These are phyloP conservation scores for Pestalotiopsis sp. DNA, from an alignment of 2,329 filamentous ascomycete species.

Conservation along the genomic window DNA sequence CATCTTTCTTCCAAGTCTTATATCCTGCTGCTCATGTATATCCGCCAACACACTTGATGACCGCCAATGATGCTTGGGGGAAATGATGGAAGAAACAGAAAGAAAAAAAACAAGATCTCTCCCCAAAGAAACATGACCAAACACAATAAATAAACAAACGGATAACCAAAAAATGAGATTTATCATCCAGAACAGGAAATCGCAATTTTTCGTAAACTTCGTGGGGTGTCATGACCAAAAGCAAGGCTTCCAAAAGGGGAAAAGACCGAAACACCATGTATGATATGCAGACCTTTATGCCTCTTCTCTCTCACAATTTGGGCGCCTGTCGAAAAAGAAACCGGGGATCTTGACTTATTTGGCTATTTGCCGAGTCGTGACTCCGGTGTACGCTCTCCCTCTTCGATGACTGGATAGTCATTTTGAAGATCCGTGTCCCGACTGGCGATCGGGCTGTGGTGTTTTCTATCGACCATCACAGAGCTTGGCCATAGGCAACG, in stretches of 20 bases:
- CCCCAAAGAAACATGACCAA: background rate
- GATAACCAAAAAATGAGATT: background rate
- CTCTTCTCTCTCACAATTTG: background rate
- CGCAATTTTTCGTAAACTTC: background rate
- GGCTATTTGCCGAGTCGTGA: background rate
- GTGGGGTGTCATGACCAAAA: constrained; percentile 4
- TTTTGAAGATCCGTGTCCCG: background rate
- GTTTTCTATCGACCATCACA: background rate
- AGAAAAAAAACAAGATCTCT: background rate
- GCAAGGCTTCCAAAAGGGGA: background rate
- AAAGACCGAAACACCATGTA: background rate
- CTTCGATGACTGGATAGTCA: background rate
- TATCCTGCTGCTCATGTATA: background rate
- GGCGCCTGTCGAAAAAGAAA: background rate
- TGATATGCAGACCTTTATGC: background rate
- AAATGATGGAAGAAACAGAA: background rate
- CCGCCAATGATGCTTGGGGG: background rate
- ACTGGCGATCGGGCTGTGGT: background rate
- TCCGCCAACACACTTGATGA: background rate
- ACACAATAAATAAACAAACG: background rate
- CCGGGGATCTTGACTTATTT: background rate
- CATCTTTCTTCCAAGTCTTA: background rate
- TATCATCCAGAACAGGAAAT: background rate
- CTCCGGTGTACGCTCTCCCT: background rate
- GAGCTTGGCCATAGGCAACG: constrained; percentile 7